Evolutionary conservation across 345 rosid species (phyloP).

Genomic region (Diplotaxis tenuifolia): DNA sequence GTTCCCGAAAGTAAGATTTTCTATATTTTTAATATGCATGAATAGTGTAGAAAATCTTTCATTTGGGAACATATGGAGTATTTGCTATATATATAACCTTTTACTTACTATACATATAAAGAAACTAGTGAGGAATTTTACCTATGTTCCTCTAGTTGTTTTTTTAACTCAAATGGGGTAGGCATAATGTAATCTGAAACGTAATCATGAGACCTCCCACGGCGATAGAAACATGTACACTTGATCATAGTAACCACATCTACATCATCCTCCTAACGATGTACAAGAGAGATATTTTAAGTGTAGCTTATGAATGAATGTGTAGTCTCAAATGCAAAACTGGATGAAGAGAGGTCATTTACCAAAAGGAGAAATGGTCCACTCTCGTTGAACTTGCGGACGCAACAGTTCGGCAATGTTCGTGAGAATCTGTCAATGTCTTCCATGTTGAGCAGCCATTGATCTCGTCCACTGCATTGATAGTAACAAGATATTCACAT

Average conservation of each 20-base stretch:
- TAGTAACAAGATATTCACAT: background rate
- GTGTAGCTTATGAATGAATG: background rate
- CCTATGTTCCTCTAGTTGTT: conserved; percentile 37
- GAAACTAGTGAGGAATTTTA: background rate
- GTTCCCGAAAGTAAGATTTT: too few relatives aligned
- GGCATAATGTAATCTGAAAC: conserved; percentile 54
- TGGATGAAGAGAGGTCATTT: conserved; percentile 29
- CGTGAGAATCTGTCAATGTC: conserved; percentile 51
- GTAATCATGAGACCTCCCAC: conserved; percentile 42
- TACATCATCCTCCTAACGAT: conserved; percentile 54
- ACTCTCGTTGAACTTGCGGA: conserved; percentile 48
- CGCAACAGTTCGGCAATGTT: conserved; percentile 47
- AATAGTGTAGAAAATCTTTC: too few relatives aligned
- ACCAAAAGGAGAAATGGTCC: conserved; percentile 83
- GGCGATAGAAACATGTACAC: conserved; percentile 53
- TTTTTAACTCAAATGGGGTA: conserved; percentile 47
- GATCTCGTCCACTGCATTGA: conserved; percentile 61
- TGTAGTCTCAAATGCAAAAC: background rate
- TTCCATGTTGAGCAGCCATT: conserved; percentile 55
- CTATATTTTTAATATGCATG: too few relatives aligned
- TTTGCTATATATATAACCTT: too few relatives aligned
- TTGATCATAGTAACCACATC: conserved; percentile 47
- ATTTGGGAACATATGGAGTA: too few relatives aligned
- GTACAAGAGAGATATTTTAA: background rate
- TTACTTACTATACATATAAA: background rate